Percentiles rank a stretch among this genome's conserved stretches.
Evolutionary conservation across 1,284 basidiomycete genomes (phyloP).

Genomic region (Sporisorium sorghi): DNA sequence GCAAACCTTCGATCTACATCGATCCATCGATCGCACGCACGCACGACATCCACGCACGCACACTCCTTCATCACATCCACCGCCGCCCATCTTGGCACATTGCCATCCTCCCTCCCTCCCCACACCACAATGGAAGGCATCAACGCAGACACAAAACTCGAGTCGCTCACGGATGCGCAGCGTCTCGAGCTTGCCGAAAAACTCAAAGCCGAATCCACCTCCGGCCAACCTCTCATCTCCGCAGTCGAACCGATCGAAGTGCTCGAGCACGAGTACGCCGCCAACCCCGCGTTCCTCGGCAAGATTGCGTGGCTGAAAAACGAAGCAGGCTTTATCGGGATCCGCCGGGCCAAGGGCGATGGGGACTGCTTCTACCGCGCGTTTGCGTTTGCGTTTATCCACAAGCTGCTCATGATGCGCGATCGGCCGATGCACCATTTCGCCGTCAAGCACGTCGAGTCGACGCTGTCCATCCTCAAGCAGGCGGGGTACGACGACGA

Average conservation of each 20-base stretch:
- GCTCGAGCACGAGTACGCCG: slow-evolving; percentile 47
- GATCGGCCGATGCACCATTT: slow-evolving; percentile 54
- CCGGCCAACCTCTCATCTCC: slow-evolving; percentile 46
- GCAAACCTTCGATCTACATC: neutral
- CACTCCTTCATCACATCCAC: neutral
- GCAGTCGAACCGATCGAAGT: slow-evolving; percentile 51
- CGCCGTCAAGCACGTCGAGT: slow-evolving; percentile 55
- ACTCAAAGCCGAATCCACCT: slow-evolving; percentile 36
- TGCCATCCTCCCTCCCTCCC: neutral
- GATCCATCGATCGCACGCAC: neutral
- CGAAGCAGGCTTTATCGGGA: slow-evolving; percentile 47
- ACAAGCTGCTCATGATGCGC: slow-evolving; percentile 51
- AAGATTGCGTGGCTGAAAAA: slow-evolving; percentile 60
- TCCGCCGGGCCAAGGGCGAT: slow-evolving; percentile 59
- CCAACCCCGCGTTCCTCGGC: slow-evolving; percentile 43
- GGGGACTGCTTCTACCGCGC: slow-evolving; percentile 67
- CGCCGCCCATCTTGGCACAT: neutral
- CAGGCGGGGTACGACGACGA: slow-evolving; percentile 56
- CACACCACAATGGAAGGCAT: slow-evolving; percentile 35
- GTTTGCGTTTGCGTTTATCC: slow-evolving; percentile 60
- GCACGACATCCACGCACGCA: slow-evolving; percentile 3
- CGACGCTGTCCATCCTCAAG: slow-evolving; percentile 52
- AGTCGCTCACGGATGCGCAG: slow-evolving; percentile 48
- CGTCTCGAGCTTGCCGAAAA: slow-evolving; percentile 53
- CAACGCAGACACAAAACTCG: slow-evolving; percentile 40